A percentile compares a stretch with the other conserved stretches of the same genome.
Conservation (phyloP, 345 rosid genomes). For the Brassica juncea region DNA sequence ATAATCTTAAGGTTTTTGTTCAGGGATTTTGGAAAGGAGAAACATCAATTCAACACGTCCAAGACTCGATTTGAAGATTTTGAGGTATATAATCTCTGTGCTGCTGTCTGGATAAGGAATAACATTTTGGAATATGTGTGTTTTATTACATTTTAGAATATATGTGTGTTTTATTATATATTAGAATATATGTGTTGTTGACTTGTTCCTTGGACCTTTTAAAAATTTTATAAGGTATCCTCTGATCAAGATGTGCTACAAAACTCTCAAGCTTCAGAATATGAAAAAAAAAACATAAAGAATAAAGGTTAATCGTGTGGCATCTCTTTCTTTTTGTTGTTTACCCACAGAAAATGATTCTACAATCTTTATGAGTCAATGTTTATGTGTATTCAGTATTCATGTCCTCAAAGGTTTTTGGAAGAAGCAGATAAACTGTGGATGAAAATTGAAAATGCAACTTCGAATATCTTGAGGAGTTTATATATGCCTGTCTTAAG, state of each 20-base stretch:
- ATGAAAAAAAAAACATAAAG: constrained; percentile 10
- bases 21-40: constrained; percentile 12
- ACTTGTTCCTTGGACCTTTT: constrained; percentile 25
- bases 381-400: constrained; percentile 27
- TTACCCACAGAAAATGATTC: constrained; percentile 29
- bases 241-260: constrained; percentile 20
- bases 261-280: constrained; percentile 11
- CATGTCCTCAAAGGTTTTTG: constrained; percentile 23
- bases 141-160: not conserved
- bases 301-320: constrained; percentile 17
- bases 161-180: not conserved
- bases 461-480: constrained; percentile 1
- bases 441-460: constrained; percentile 32
- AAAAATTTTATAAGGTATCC: constrained; percentile 25
- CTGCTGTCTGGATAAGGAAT: constrained; percentile 35
- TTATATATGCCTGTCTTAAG: not conserved
- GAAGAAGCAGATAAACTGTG: not conserved
- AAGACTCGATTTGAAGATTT: constrained; percentile 15
- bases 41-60: constrained; percentile 16
- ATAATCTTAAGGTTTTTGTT: constrained; percentile 11
- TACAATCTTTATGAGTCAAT: constrained; percentile 29
- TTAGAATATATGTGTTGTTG: constrained; percentile 22
- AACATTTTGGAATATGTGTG: not conserved
- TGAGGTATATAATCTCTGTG: constrained; percentile 29
- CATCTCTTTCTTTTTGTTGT: constrained; percentile 16